Conservation (phyloP, 495 filamentous ascomycete species). For the Jackrogersella multiformis region DNA sequence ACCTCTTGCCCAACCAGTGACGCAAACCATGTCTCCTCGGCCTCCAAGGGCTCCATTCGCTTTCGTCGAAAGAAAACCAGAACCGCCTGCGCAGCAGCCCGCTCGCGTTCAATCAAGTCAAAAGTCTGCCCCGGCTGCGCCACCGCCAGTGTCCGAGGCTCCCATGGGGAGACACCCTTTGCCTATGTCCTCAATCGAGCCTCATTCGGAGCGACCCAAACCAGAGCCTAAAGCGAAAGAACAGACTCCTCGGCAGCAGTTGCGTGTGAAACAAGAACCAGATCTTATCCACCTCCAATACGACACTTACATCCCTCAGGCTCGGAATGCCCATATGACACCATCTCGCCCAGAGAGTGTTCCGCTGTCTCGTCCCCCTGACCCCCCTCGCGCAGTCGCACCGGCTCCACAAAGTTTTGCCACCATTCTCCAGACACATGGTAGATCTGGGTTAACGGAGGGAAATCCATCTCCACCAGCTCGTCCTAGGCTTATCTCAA, state of each 20-base stretch:
- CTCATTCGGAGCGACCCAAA: conserved; percentile 44
- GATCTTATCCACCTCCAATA: conserved; percentile 50
- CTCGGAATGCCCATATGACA: conserved; percentile 42
- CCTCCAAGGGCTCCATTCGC: conserved; percentile 51
- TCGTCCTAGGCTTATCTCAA: conserved; percentile 44
- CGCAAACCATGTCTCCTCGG: conserved; percentile 54
- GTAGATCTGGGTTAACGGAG: conserved; percentile 48
- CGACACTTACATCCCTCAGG: conserved; percentile 43
- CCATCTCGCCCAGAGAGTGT: conserved; percentile 51
- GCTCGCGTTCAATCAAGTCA: conserved; percentile 38
- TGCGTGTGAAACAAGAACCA: conserved; percentile 58
- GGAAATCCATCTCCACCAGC: conserved; percentile 45
- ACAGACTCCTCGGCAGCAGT: conserved; percentile 38
- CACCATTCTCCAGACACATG: conserved; percentile 44
- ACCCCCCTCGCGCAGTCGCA: conserved; percentile 51
- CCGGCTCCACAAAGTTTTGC: conserved; percentile 46
- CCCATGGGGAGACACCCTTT: conserved; percentile 41
- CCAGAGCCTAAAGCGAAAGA: conserved; percentile 41
- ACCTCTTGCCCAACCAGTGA: conserved; percentile 38
- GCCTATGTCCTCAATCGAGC: conserved; percentile 41
- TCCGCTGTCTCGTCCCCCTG: conserved; percentile 53
- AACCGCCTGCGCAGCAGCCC: conserved; percentile 38
- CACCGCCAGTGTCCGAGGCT: conserved; percentile 38
- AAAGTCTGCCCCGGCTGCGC: conserved; percentile 36
- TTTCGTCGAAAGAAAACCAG: conserved; percentile 42